phyloP scores from a whole-genome alignment of 805 yeast species.

The Candida fluviatilis region DNA sequence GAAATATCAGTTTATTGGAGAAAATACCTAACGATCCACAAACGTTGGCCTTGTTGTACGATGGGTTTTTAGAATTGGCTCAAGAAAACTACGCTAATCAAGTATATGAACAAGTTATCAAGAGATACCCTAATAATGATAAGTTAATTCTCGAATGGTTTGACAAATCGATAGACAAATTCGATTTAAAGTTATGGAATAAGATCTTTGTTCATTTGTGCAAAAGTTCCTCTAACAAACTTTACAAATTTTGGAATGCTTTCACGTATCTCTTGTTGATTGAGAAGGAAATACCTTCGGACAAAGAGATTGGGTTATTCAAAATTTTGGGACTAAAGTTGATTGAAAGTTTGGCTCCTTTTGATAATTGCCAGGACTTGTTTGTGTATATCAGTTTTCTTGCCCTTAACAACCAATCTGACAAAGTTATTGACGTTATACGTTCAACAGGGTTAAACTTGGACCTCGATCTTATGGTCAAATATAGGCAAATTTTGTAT shows the following conservation, averaged over 20 bases:
- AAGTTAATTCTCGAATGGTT: conserved; percentile 55
- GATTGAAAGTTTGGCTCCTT: conserved; percentile 50
- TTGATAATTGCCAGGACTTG: conserved; percentile 58
- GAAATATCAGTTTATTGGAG: conserved; percentile 21
- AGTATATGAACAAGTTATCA: conserved; percentile 55
- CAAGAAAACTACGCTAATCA: conserved; percentile 35
- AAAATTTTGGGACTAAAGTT: conserved; percentile 60
- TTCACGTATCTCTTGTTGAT: conserved; percentile 46
- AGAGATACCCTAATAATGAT: conserved; percentile 46
- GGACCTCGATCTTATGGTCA: conserved; percentile 62
- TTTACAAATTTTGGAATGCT: conserved; percentile 51
- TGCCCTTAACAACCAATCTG: conserved; percentile 27
- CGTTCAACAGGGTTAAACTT: conserved; percentile 21
- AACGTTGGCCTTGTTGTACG: conserved; percentile 45
- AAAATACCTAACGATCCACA: conserved; percentile 52
- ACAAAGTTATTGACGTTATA: conserved; percentile 21
- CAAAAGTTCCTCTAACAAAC: conserved; percentile 25
- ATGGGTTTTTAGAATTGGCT: conserved; percentile 39
- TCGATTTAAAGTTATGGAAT: conserved; percentile 50
- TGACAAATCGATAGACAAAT: conserved; percentile 42
- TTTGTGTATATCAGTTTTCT: conserved; percentile 55
- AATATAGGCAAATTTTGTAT: conserved; percentile 47
- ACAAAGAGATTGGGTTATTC: conserved; percentile 47
- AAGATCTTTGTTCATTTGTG: conserved; percentile 44
- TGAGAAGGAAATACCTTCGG: conserved; percentile 11